Evolutionary conservation across 208 protist genomes (phyloP).

Genomic region (Borovskyia barvae): DNA sequence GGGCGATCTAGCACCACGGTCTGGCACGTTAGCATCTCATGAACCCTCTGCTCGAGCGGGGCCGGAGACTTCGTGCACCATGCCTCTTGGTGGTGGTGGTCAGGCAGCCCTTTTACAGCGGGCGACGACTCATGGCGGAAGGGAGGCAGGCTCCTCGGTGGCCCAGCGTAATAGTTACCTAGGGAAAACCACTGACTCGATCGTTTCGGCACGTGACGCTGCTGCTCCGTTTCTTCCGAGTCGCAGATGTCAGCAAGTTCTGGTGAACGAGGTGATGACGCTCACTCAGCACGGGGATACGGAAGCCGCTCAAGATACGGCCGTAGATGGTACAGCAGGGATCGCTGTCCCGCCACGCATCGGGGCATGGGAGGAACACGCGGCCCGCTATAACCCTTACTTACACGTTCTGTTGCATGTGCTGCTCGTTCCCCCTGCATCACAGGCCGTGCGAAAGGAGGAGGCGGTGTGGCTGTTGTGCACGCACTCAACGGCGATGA

Average conservation of each 20-base stretch:
- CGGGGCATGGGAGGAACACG: neutral
- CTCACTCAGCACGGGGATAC: neutral
- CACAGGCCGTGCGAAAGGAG: slow-evolving; percentile 5
- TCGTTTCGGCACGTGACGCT: neutral
- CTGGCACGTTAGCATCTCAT: no score
- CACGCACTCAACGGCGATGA: slow-evolving; percentile 30
- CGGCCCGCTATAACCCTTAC: slow-evolving; percentile 34
- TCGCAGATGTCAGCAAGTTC: slow-evolving; percentile 4
- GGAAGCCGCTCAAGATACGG: neutral
- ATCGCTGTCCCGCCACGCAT: neutral
- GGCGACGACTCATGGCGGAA: no score
- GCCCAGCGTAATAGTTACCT: neutral
- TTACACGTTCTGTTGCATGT: slow-evolving; percentile 51
- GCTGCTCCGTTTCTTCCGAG: slow-evolving; percentile 5
- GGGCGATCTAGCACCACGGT: neutral
- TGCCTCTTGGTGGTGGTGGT: no score
- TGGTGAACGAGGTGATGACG: slow-evolving; percentile 8
- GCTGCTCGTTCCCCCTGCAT: slow-evolving; percentile 32
- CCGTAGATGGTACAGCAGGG: neutral
- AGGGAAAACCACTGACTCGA: neutral
- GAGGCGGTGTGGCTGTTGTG: slow-evolving; percentile 41
- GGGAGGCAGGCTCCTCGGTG: neutral
- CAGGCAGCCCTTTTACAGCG: neutral
- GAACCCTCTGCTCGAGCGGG: no score
- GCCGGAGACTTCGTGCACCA: no score